These are phyloP conservation scores for Theobroma grandiflorum DNA, from an alignment of 441 rosid species.

Conservation along the genomic window DNA sequence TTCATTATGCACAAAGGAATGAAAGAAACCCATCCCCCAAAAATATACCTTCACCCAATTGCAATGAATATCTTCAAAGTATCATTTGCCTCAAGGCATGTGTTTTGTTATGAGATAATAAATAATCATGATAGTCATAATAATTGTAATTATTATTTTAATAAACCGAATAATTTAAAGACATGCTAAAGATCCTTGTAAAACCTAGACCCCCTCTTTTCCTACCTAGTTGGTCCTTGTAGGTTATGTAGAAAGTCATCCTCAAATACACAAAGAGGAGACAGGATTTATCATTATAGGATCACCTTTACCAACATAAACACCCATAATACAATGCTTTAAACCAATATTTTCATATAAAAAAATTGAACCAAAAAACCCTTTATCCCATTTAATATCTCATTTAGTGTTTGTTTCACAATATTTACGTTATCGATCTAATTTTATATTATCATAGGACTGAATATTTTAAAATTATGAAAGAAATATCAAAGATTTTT, in stretches of 20 bases:
- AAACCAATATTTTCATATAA: conserved; percentile 19
- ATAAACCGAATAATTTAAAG: conserved; percentile 24
- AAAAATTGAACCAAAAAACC: not conserved
- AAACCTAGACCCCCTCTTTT: conserved; percentile 10
- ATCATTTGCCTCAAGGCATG: conserved; percentile 17
- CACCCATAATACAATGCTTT: conserved; percentile 26
- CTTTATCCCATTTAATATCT: too few relatives aligned
- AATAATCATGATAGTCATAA: conserved; percentile 29
- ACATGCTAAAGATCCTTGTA: not conserved
- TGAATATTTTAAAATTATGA: too few relatives aligned
- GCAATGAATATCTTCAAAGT: conserved; percentile 13
- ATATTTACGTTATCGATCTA: too few relatives aligned
- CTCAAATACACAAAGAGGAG: conserved; percentile 31
- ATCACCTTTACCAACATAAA: conserved; percentile 53
- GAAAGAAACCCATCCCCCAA: not conserved
- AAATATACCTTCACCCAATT: conserved; percentile 7
- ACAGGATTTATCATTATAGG: conserved; percentile 42
- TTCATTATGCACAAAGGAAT: not conserved
- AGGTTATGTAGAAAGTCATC: conserved; percentile 23
- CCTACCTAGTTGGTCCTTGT: not conserved
- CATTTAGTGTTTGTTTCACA: too few relatives aligned
- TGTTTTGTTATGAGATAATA: conserved; percentile 32
- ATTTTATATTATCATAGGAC: too few relatives aligned
- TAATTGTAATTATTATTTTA: conserved; percentile 33
- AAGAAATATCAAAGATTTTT: too few relatives aligned